Base-by-base conservation (phyloP, 495 filamentous ascomycete species). In the Choiromyces venosus region DNA sequence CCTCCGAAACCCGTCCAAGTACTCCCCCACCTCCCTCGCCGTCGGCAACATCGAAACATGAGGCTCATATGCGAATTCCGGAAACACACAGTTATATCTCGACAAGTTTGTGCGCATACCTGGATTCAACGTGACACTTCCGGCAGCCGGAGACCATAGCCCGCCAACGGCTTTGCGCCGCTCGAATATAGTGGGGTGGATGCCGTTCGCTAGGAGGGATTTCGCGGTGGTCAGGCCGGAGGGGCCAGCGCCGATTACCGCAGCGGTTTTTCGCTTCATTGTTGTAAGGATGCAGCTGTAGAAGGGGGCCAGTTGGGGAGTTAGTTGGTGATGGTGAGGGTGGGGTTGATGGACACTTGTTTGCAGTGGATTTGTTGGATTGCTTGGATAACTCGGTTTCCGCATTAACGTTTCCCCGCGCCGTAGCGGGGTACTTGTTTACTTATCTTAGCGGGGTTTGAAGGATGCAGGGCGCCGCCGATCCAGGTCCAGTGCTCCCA, bases 151-250 rank as follows among this genome's bases (percentile, higher is more conserved):
- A 5, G 89, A 87, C 93, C 93, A 97, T 19, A 97, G 85, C 2
- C 93, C 93, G 6, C 93, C 93, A 37, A 94, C 84, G 46, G 87
- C 83, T 71, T 84, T 70, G 21, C 87, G 85, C 38, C 85, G 82
- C 46, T 97, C 93, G 76, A 93, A 93, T 40, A 96, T 82, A 5
- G 87, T 89, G 29, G 93, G 89, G 8, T 84, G 81, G 80, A 93
- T 93, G 10, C 83, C 84, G 14, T 83, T 87, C 46, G 89, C 87
- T 2, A 93, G 82, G 12, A 97, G 86, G 0, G 89, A 91, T 82
- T 94, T 96, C 73, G 93, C 92, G 1, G 92, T 89, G 38, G 91
- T 90, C 19, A 97, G 87, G 5, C 93, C 93, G 33, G 91, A 89
- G 1, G 93, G 92, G 2, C 93, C 93, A 68, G 90, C 92, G 67